A percentile compares a stretch with the other conserved stretches of the same genome.
These are phyloP conservation scores for Aspergillus pseudoviridinutans DNA, from an alignment of 2,329 filamentous ascomycete genomes.

Conservation along the genomic window DNA sequence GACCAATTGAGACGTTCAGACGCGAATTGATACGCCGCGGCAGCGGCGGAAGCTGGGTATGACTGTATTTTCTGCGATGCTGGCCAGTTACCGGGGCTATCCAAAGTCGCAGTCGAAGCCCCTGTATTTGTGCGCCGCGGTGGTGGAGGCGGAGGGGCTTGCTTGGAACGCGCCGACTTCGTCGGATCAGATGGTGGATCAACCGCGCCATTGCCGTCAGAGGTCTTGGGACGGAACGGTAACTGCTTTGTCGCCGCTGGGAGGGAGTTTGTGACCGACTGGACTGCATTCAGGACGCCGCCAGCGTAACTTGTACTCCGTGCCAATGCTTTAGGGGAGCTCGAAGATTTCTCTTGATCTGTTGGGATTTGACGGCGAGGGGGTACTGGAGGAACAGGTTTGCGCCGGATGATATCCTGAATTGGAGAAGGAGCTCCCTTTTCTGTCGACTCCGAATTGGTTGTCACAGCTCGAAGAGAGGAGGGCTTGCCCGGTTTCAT, in stretches of 20 bases:
- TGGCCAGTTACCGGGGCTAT: constrained; percentile 9
- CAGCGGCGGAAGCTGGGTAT: constrained; percentile 24
- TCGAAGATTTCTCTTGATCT: constrained; percentile 10
- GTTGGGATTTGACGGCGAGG: constrained; percentile 27
- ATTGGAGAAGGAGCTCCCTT: constrained; percentile 4
- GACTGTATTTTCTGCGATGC: constrained; percentile 20
- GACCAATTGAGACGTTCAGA: constrained; percentile 25
- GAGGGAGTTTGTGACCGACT: constrained; percentile 15
- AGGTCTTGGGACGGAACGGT: constrained; percentile 6
- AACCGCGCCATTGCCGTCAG: neutral
- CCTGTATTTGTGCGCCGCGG: constrained; percentile 30
- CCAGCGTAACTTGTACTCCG: constrained; percentile 11
- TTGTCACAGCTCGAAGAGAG: constrained; percentile 34
- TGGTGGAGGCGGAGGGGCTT: constrained; percentile 27
- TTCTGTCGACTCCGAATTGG: constrained; percentile 15
- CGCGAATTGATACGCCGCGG: constrained; percentile 29
- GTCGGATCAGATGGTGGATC: constrained; percentile 4
- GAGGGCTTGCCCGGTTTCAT: constrained; percentile 44
- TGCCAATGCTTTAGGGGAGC: constrained; percentile 2
- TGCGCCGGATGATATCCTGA: constrained; percentile 27
- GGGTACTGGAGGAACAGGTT: constrained; percentile 36
- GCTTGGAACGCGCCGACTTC: constrained; percentile 17
- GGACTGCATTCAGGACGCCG: constrained; percentile 12
- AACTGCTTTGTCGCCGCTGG: constrained; percentile 12
- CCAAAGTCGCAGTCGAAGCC: constrained; percentile 16